phyloP scores from a whole-genome alignment of 176 grass and related monocot genomes.

The Avena insularis region DNA sequence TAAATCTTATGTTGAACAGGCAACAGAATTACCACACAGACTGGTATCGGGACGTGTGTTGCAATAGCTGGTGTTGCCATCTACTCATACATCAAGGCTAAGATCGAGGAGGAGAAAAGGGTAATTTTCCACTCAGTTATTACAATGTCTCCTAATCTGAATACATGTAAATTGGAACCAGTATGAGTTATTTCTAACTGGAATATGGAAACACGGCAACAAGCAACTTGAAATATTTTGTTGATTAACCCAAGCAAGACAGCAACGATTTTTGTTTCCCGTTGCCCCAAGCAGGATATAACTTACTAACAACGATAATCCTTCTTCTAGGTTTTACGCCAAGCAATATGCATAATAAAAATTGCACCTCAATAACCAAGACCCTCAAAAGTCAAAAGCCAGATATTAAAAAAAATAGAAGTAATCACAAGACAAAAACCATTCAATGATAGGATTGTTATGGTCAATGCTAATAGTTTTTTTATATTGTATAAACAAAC shows the following conservation, averaged over 20 bases:
- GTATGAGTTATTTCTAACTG: conserved; percentile 29
- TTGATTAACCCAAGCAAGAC: background rate
- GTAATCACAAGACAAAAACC: background rate
- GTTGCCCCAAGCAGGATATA: background rate
- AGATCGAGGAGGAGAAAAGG: conserved; percentile 97
- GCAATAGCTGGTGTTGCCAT: conserved; percentile 91
- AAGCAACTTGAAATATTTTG: background rate
- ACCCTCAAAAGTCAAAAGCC: background rate
- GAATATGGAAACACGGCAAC: background rate
- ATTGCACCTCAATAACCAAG: background rate
- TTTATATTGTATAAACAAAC: conserved; percentile 9
- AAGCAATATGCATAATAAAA: background rate
- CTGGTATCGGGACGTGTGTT: conserved; percentile 87
- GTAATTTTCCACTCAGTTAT: conserved; percentile 57
- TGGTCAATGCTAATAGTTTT: background rate
- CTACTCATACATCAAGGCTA: conserved; percentile 97
- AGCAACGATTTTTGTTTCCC: background rate
- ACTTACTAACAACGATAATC: background rate
- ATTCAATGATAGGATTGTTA: background rate
- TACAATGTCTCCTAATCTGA: conserved; percentile 7
- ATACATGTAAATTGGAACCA: conserved; percentile 7
- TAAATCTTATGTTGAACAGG: conserved; percentile 63
- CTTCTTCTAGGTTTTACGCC: background rate
- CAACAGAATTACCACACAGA: conserved; percentile 92
- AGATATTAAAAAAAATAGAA: background rate